Base-by-base conservation (phyloP, 495 filamentous ascomycete genomes). In the Penicillium macrosclerotiorum region DNA sequence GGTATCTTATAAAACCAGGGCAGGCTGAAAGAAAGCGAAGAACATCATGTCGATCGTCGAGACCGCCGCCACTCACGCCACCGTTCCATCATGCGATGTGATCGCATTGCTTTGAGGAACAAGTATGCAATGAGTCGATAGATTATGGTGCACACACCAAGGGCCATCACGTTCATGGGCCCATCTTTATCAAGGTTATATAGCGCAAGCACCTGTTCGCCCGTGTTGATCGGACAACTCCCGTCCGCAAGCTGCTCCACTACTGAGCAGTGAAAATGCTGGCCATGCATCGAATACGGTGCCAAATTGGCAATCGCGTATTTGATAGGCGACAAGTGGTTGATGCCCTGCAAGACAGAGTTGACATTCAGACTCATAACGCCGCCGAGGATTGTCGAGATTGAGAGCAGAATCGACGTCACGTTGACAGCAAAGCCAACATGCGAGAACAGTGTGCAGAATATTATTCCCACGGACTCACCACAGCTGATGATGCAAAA, bases 401-500 rank as follows among this genome's bases (percentile, higher is more conserved):
- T 74, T 0, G 76, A 79, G 0, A 89, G 65, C 3, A 89, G 57
- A 31, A 84, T 74, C 1, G 74, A 79, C 3, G 79, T 84, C 30
- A 88, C 58, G 47, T 86, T 87, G 34, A 89, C 76, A 7, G 84
- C 82, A 59, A 90, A 89, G 1, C 86, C 86, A 0, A 83, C 84
- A 53, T 90, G 86, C 24, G 67, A 60, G 63, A 89, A 85, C 5
- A 89, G 66, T 1, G 86, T 89, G 57, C 85, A 87, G 67, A 90
- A 88, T 65, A 88, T 80, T 50, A 90, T 89, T 0, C 86, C 86
- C n/a, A 89, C 53, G 32, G 78, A 83, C 66, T 90, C 86, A 3
- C 86, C 86, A 48, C 81, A 86, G 37, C 65, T 81, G 27, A 87
- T 85, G 33, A 90, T 80, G 45, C 79, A 83, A 53, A 90, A 88